Evolutionary conservation across 106 monocot genomes (phyloP).

Genomic region (Dendrobium catenatum): DNA sequence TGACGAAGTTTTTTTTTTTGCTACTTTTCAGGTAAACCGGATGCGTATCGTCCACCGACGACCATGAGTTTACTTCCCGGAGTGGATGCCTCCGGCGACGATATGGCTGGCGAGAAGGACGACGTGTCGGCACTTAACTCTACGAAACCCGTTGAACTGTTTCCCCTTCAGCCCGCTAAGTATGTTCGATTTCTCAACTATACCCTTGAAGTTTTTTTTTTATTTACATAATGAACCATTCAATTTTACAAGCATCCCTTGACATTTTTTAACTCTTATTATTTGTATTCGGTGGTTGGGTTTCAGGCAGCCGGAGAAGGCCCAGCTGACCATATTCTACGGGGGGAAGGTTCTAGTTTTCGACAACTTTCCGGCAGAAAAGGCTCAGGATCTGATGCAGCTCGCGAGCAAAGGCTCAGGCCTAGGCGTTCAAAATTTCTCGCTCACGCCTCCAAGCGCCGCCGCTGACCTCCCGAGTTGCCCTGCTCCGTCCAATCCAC

Average conservation of each 20-base stretch:
- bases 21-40: slow-evolving; percentile 16
- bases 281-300: neutral
- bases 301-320: slow-evolving; percentile 10
- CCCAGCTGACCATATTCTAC: slow-evolving; percentile 18
- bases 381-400: slow-evolving; percentile 19
- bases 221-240: neutral
- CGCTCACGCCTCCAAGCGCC: neutral
- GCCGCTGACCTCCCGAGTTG: neutral
- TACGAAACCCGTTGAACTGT: slow-evolving; percentile 34
- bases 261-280: neutral
- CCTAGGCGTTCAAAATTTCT: neutral
- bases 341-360: slow-evolving; percentile 20
- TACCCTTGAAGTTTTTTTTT: neutral
- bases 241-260: neutral
- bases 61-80: slow-evolving; percentile 57
- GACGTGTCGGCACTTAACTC: neutral
- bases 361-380: slow-evolving; percentile 20
- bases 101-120: neutral
- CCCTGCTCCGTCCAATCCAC: neutral
- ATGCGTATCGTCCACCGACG: slow-evolving; percentile 27
- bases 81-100: slow-evolving; percentile 9
- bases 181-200: neutral
- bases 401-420: slow-evolving; percentile 4
- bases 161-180: slow-evolving; percentile 22
- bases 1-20: neutral